Evolutionary conservation across 805 yeast genomes (phyloP).

Genomic region (Priceomyces melissophilus): DNA sequence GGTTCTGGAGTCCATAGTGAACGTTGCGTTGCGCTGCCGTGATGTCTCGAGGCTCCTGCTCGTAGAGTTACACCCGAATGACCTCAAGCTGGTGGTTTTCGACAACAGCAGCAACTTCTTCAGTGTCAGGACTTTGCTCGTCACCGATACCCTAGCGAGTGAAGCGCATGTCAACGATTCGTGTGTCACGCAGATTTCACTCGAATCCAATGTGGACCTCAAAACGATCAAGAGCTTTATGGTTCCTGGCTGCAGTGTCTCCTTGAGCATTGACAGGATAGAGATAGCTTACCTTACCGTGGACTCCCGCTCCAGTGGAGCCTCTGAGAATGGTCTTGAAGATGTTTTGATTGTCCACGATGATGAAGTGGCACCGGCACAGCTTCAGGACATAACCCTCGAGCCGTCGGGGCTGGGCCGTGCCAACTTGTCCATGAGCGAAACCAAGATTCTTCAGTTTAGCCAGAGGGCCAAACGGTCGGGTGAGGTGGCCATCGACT

Average conservation of each 20-base stretch:
- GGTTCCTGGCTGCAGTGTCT: slow-evolving; percentile 2
- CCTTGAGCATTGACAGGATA: slow-evolving; percentile 9
- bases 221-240: slow-evolving; percentile 7
- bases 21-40: neutral
- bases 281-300: slow-evolving; percentile 6
- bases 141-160: slow-evolving; percentile 7
- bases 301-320: slow-evolving; percentile 1
- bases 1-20: slow-evolving; percentile 1
- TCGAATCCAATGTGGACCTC: slow-evolving; percentile 11
- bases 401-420: neutral
- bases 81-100: neutral
- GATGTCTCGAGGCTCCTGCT: neutral
- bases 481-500: slow-evolving; percentile 20
- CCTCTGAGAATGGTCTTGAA: neutral
- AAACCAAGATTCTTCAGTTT: slow-evolving; percentile 18
- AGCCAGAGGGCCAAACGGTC: slow-evolving; percentile 16
- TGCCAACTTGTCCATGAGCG: neutral
- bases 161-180: slow-evolving; percentile 17
- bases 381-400: neutral
- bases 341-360: slow-evolving; percentile 2
- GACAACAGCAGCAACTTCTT: slow-evolving; percentile 9
- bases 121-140: slow-evolving; percentile 14
- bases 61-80: neutral
- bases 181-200: slow-evolving; percentile 16
- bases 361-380: neutral